Percentiles rank a stretch among this genome's conserved stretches.
These are phyloP conservation scores for Coleophoma eucalyptorum DNA, from an alignment of 2,329 filamentous ascomycete genomes.

Conservation along the genomic window DNA sequence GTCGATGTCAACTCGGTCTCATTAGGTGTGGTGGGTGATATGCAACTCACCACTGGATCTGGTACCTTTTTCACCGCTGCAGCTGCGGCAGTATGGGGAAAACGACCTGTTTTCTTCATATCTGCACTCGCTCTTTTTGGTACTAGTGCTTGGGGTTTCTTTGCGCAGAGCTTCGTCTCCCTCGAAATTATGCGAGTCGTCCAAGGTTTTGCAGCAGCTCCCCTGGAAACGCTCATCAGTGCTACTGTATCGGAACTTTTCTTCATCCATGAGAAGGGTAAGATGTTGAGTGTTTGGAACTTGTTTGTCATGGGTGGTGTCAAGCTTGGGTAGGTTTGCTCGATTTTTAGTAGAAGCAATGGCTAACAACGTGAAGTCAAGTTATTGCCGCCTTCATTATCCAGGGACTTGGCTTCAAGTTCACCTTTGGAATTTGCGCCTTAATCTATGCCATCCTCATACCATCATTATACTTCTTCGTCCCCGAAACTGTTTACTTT, in stretches of 20 bases:
- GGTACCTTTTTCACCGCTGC: constrained; percentile 33
- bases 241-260: constrained; percentile 6
- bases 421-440: constrained; percentile 29
- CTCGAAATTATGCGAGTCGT: constrained; percentile 21
- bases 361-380: constrained; percentile 23
- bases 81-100: constrained; percentile 18
- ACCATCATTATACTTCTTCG: constrained; percentile 34
- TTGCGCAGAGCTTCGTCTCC: constrained; percentile 29
- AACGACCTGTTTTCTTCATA: constrained; percentile 3
- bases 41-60: constrained; percentile 31
- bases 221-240: constrained; percentile 5
- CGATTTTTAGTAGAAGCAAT: not conserved
- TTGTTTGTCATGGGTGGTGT: constrained; percentile 6
- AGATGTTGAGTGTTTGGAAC: constrained; percentile 8
- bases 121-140: constrained; percentile 26
- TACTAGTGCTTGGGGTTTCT: constrained; percentile 32
- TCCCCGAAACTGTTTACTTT: constrained; percentile 34
- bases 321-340: constrained; percentile 8
- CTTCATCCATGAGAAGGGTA: constrained; percentile 6
- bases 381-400: constrained; percentile 33
- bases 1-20: constrained; percentile 26
- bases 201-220: constrained; percentile 3
- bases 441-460: constrained; percentile 34
- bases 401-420: constrained; percentile 22
- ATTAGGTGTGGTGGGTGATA: constrained; percentile 22